Conservation (phyloP, 371 early-diverging fungal genomes). For the Mucor ambiguus region DNA sequence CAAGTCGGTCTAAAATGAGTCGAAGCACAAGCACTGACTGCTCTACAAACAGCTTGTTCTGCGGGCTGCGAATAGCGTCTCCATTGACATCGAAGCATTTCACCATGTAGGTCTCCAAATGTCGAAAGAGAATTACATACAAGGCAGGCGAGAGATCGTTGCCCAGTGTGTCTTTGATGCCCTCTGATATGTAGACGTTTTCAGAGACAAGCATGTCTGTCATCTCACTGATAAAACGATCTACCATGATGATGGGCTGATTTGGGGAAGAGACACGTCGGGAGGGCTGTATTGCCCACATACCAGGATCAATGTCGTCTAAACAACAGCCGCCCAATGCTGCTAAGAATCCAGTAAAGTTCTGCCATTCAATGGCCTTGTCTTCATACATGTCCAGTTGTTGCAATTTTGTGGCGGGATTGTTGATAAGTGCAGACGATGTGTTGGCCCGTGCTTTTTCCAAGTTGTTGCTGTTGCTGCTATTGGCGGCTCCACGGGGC, state of each 20-base stretch:
- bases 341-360: conserved; percentile 73
- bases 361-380: conserved; percentile 61
- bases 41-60: conserved; percentile 85
- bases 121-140: conserved; percentile 77
- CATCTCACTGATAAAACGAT: conserved; percentile 81
- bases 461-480: conserved; percentile 1
- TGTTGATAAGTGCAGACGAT: neutral
- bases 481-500: neutral
- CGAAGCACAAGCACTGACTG: conserved; percentile 84
- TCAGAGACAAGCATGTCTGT: conserved; percentile 82
- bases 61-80: conserved; percentile 72
- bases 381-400: conserved; percentile 42
- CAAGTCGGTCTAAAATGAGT: conserved; percentile 78
- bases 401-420: conserved; percentile 4
- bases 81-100: conserved; percentile 73
- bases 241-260: conserved; percentile 56
- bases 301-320: neutral
- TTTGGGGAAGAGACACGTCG: conserved; percentile 36
- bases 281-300: neutral
- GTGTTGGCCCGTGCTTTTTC: conserved; percentile 4
- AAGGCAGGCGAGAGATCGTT: conserved; percentile 79
- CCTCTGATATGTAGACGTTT: conserved; percentile 85
- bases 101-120: conserved; percentile 67
- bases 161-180: conserved; percentile 86
- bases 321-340: conserved; percentile 70